These are phyloP conservation scores for Solanum dulcamara DNA, from an alignment of 257 asterid species.

Conservation along the genomic window DNA sequence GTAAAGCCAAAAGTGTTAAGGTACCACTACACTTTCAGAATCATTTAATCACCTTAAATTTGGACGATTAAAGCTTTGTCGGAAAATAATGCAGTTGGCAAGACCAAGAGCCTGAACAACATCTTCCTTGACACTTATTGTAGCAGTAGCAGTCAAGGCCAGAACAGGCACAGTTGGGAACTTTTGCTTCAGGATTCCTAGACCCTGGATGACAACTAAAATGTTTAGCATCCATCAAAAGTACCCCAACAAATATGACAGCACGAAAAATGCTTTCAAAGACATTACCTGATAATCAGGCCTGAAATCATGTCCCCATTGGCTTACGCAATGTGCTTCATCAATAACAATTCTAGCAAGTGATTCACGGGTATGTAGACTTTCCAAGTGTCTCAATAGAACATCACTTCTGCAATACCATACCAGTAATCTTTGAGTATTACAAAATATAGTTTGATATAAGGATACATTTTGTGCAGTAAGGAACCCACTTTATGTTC, in stretches of 20 bases:
- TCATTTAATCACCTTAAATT: conserved; percentile 47
- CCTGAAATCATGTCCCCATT: conserved; percentile 99
- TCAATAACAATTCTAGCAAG: conserved; percentile 93
- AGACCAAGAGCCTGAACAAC: conserved; percentile 99
- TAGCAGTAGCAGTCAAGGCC: conserved; percentile 98
- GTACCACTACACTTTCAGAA: conserved; percentile 1
- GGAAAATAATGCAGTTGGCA: conserved; percentile 78
- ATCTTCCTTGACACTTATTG: conserved; percentile 92
- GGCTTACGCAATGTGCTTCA: conserved; percentile 99
- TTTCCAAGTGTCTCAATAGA: conserved; percentile 80
- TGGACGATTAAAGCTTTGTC: conserved; percentile 95
- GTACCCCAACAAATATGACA: not conserved
- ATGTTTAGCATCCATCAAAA: conserved; percentile 12
- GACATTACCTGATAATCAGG: conserved; percentile 91
- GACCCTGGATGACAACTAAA: conserved; percentile 51
- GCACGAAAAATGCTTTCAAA: not conserved
- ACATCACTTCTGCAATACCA: conserved; percentile 69
- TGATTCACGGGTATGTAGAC: conserved; percentile 58
- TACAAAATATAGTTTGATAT: not conserved
- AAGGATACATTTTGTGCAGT: not conserved
- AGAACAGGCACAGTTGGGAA: conserved; percentile 83
- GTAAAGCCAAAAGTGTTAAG: not conserved
- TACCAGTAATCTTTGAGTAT: not conserved
- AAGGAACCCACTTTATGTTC: not conserved
- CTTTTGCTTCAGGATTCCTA: conserved; percentile 86